Percentiles rank a stretch among this genome's conserved stretches.
Evolutionary conservation across 768 basidiomycete species (phyloP).

Genomic region (Amanita rubescens): DNA sequence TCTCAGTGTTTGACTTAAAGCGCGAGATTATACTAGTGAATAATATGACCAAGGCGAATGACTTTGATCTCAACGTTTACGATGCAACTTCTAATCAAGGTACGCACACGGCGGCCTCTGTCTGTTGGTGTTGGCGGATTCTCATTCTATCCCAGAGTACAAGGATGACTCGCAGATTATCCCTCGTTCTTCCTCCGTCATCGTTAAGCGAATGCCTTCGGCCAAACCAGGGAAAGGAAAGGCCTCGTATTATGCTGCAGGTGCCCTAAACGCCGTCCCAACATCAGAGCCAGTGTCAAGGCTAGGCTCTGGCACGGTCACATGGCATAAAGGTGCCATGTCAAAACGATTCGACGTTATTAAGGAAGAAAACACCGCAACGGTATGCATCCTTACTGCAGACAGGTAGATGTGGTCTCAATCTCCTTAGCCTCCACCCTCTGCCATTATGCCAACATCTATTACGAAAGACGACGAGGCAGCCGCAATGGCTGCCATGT

Average conservation of each 20-base stretch:
- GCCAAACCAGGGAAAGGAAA: conserved; percentile 76
- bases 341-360: conserved; percentile 88
- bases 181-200: conserved; percentile 89
- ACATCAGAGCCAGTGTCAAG: conserved; percentile 41
- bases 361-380: conserved; percentile 41
- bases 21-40: conserved; percentile 97
- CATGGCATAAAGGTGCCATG: conserved; percentile 72
- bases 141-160: conserved; percentile 50
- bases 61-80: conserved; percentile 89
- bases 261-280: conserved; percentile 33
- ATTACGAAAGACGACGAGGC: conserved; percentile 74
- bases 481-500: conserved; percentile 97
- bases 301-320: conserved; percentile 22
- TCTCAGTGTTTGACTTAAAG: conserved; percentile 98
- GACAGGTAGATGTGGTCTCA: conserved; percentile 3
- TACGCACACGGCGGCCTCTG: conserved; percentile 25
- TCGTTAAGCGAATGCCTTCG: conserved; percentile 87
- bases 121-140: not conserved
- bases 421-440: conserved; percentile 16
- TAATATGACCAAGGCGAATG: conserved; percentile 91
- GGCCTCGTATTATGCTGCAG: conserved; percentile 67
- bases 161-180: conserved; percentile 89
- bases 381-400: conserved; percentile 4
- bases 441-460: conserved; percentile 31
- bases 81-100: conserved; percentile 88